A percentile compares a stretch with the other conserved stretches of the same genome.
phyloP scores from a whole-genome alignment of 805 yeast genomes.

The Kuraishia capsulata region DNA sequence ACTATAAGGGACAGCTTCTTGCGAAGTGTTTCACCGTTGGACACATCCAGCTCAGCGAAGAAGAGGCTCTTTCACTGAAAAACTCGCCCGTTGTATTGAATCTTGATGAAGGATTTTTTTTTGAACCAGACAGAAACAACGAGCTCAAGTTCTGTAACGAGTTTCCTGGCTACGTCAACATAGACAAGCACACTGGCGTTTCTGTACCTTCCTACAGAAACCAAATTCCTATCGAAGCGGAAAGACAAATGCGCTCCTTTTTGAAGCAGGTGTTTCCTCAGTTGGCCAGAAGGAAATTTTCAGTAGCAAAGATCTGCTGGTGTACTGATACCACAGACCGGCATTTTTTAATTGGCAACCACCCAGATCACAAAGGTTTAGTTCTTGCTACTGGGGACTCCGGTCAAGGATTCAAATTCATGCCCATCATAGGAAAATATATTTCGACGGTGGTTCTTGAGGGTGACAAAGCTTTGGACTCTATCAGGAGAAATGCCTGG shows the following conservation, averaged over 20 bases:
- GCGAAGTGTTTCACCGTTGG: slow-evolving; percentile 34
- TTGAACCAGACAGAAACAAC: slow-evolving; percentile 27
- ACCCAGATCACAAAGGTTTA: slow-evolving; percentile 18
- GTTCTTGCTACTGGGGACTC: slow-evolving; percentile 27
- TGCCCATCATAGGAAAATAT: slow-evolving; percentile 17
- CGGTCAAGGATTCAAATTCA: slow-evolving; percentile 26
- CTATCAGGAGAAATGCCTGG: slow-evolving; percentile 18
- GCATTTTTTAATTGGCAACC: slow-evolving; percentile 19
- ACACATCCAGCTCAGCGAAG: slow-evolving; percentile 25
- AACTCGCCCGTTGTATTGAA: slow-evolving; percentile 27
- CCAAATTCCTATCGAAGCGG: slow-evolving; percentile 24
- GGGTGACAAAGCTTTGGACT: slow-evolving; percentile 19
- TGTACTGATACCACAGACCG: slow-evolving; percentile 27
- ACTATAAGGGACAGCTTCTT: slow-evolving; percentile 24
- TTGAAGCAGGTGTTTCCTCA: slow-evolving; percentile 23
- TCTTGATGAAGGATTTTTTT: slow-evolving; percentile 29
- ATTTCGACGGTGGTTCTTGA: slow-evolving; percentile 17
- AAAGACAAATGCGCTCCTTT: slow-evolving; percentile 20
- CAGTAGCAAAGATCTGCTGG: slow-evolving; percentile 18
- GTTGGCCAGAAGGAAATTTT: slow-evolving; percentile 19
- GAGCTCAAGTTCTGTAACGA: slow-evolving; percentile 30
- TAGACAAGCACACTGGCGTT: neutral
- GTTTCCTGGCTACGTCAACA: slow-evolving; percentile 27
- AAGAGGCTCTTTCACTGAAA: slow-evolving; percentile 21
- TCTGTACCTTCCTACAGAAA: slow-evolving; percentile 19